phyloP scores from a whole-genome alignment of 176 grass and related monocot genomes.

The Pharus latifolius region DNA sequence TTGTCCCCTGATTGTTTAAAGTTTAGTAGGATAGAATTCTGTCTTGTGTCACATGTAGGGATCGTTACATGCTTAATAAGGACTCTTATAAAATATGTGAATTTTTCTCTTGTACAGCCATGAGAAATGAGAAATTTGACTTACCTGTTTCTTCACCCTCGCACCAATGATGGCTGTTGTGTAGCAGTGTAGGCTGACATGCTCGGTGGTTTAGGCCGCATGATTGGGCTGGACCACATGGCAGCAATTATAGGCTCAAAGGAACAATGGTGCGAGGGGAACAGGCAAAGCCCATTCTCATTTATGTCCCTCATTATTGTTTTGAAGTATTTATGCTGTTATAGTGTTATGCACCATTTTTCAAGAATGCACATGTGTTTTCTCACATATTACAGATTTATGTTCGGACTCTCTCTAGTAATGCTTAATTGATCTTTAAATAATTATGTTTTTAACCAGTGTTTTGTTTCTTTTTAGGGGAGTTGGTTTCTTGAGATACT shows the following conservation, averaged over 20 bases:
- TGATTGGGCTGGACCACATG: neutral
- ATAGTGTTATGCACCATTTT: neutral
- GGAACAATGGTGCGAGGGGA: neutral
- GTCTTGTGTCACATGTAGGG: neutral
- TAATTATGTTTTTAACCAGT: neutral
- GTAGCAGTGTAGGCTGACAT: neutral
- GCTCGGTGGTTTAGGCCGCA: neutral
- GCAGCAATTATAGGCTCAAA: neutral
- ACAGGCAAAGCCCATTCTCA: neutral
- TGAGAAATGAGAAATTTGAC: neutral
- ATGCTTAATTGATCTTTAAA: neutral
- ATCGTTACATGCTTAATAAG: neutral
- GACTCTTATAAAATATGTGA: neutral
- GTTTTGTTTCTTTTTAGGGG: conserved; percentile 38
- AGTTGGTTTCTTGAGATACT: conserved; percentile 95
- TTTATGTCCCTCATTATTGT: neutral
- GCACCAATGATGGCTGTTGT: neutral
- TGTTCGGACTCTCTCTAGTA: neutral
- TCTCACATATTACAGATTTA: neutral
- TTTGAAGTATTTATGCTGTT: neutral
- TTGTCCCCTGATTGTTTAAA: neutral
- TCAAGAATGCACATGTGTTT: neutral
- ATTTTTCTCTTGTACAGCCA: neutral
- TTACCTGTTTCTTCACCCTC: neutral
- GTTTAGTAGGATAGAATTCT: neutral